A percentile compares a stretch with the other conserved stretches of the same genome.
Evolutionary conservation across 805 yeast species (phyloP).

Genomic region (Candida hispaniensis): DNA sequence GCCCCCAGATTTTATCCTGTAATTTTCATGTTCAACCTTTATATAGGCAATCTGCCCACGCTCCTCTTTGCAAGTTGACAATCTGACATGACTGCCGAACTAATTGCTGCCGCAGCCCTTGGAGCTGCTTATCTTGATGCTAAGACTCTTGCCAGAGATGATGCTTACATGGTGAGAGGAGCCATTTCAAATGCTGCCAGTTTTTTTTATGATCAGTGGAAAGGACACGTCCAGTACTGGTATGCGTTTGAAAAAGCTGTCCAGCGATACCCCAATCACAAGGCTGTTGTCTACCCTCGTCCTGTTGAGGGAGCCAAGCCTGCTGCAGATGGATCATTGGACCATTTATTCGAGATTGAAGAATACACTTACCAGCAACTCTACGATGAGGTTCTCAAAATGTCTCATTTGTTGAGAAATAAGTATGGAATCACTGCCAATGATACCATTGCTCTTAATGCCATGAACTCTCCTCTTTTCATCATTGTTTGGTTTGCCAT

Average conservation of each 20-base stretch:
- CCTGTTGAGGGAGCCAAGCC: conserved; percentile 25
- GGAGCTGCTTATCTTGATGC: conserved; percentile 39
- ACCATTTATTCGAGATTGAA: conserved; percentile 52
- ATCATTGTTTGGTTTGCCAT: conserved; percentile 71
- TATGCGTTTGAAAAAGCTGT: conserved; percentile 54
- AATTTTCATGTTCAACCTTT: too few species aligned
- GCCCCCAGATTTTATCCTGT: too few species aligned
- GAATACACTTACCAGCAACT: conserved; percentile 57
- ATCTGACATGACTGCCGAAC: conserved; percentile 9
- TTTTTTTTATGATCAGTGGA: conserved; percentile 34
- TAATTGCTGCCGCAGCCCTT: conserved; percentile 20
- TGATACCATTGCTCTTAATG: conserved; percentile 63
- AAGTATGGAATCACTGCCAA: conserved; percentile 55
- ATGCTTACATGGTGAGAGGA: conserved; percentile 40
- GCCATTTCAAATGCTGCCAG: conserved; percentile 34
- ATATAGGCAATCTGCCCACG: too few species aligned
- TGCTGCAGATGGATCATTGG: conserved; percentile 32
- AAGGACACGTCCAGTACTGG: conserved; percentile 46
- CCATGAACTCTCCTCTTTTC: conserved; percentile 75
- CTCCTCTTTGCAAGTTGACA: too few species aligned
- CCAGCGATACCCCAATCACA: conserved; percentile 36
- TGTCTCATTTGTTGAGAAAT: conserved; percentile 52
- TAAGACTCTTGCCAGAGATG: conserved; percentile 41
- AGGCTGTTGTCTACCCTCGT: conserved; percentile 56
- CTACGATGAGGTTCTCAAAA: conserved; percentile 51